These are phyloP conservation scores for Saturnispora zaruensis DNA, from an alignment of 805 yeast genomes.

Conservation along the genomic window DNA sequence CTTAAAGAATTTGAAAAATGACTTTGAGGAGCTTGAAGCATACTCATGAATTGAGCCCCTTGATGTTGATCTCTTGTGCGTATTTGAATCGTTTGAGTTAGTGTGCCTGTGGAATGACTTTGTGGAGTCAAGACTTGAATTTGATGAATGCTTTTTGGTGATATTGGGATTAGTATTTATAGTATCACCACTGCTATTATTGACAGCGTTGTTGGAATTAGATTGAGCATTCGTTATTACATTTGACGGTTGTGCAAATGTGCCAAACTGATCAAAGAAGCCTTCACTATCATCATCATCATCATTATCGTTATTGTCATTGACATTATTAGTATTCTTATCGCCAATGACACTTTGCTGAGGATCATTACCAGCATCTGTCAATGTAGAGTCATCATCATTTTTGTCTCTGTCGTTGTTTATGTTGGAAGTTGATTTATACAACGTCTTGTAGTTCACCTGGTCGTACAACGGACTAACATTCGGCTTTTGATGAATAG, in stretches of 20 bases:
- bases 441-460: slow-evolving; percentile 10
- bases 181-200: not conserved
- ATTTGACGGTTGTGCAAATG: slow-evolving; percentile 8
- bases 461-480: slow-evolving; percentile 15
- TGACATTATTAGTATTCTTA: no score
- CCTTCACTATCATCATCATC: slow-evolving; percentile 9
- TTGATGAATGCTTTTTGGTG: not conserved
- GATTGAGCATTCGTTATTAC: not conserved
- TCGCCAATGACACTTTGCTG: not conserved
- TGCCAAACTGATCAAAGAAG: slow-evolving; percentile 12
- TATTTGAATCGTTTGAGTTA: slow-evolving; percentile 42
- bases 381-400: not conserved
- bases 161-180: not conserved
- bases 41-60: slow-evolving; percentile 23
- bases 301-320: not conserved
- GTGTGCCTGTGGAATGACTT: slow-evolving; percentile 16
- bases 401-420: not conserved
- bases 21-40: slow-evolving; percentile 23
- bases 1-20: slow-evolving; percentile 26
- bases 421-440: not conserved
- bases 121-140: slow-evolving; percentile 3
- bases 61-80: slow-evolving; percentile 27
- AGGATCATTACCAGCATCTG: not conserved
- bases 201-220: not conserved
- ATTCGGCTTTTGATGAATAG: not conserved